Base-by-base conservation (phyloP, 768 basidiomycete genomes). In the Russula dissimulans region DNA sequence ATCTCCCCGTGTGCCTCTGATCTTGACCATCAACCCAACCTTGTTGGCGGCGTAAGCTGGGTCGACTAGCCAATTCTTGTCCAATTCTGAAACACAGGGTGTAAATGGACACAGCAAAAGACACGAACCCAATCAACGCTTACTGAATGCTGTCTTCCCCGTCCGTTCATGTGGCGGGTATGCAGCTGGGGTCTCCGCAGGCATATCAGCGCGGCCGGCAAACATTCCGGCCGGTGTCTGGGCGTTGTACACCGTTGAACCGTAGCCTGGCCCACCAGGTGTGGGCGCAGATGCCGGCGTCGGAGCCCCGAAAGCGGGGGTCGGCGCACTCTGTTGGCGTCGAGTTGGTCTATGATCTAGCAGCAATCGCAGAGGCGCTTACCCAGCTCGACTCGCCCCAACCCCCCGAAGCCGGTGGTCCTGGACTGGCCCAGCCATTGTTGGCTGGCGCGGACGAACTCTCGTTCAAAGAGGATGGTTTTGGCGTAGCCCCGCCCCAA, bases 341-440 rank as follows among this genome's bases (percentile, higher is more conserved):
- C 34, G n/a, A 8, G 34, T 31, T 45, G 17, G 42, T 41, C 39
- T 18, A 42, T 47, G 26, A 54, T 26, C 26, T 12, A 4, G 17
- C 22, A 45, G 29, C 29, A 11, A 51, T n/a, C 38, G 26, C 26
- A 44, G n/a, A 72, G 67, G 12, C 38, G 68, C 74, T 63, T 79
- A 80, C 41, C 80, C 79, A 31, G 78, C 76, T 56, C 76, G 80
- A 22, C 77, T 79, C 73, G 77, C 79, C 34, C 69, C 72, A 49
- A 65, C 67, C 31, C 65, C 69, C 15, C 68, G 68, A 32, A 61
- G 61, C 54, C 64, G 63, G 26, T 69, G 71, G 44, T 68, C 67
- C 52, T 69, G 69, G 53, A 45, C 66, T 67, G 71, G 62, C 49
- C 70, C 68, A n/a, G 14, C 62, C 62, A 22, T 51, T 61, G 22